Percentiles rank a stretch among this genome's conserved stretches.
phyloP scores from a whole-genome alignment of 345 rosid genomes.

The Geranium brycei region DNA sequence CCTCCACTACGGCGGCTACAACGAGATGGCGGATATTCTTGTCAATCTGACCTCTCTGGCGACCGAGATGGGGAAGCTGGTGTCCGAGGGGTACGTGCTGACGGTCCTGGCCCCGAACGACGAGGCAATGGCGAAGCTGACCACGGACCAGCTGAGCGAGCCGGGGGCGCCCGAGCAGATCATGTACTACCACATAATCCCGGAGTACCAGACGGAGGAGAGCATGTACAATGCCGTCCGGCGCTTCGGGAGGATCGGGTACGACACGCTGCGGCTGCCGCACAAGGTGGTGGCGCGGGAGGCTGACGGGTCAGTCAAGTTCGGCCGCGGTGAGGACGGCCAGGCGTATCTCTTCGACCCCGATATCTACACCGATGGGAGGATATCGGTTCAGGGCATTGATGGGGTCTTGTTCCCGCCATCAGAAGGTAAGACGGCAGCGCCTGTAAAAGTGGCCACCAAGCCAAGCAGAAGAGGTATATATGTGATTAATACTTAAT shows the following conservation, averaged over 20 bases:
- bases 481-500: neutral
- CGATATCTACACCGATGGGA: constrained; percentile 80
- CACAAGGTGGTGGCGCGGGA: constrained; percentile 76
- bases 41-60: constrained; percentile 88
- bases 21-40: too few species aligned
- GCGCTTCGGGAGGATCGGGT: constrained; percentile 73
- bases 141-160: constrained; percentile 81
- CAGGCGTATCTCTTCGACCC: constrained; percentile 77
- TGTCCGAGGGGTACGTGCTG: constrained; percentile 81
- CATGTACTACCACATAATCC: constrained; percentile 69
- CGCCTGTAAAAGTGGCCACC: constrained; percentile 40
- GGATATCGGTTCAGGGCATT: constrained; percentile 89
- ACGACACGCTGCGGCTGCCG: constrained; percentile 76
- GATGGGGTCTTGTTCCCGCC: constrained; percentile 71
- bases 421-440: constrained; percentile 21
- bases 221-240: constrained; percentile 29
- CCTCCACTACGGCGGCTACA: too few species aligned
- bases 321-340: constrained; percentile 58
- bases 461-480: constrained; percentile 75
- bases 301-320: constrained; percentile 92
- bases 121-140: constrained; percentile 91
- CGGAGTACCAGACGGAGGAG: constrained; percentile 36
- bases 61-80: constrained; percentile 82
- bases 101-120: constrained; percentile 93
- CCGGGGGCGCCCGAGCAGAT: constrained; percentile 98